A percentile compares a stretch with the other conserved stretches of the same genome.
Conservation (phyloP, 2,329 filamentous ascomycete species). For the Ascochyta viciae-villosae region DNA sequence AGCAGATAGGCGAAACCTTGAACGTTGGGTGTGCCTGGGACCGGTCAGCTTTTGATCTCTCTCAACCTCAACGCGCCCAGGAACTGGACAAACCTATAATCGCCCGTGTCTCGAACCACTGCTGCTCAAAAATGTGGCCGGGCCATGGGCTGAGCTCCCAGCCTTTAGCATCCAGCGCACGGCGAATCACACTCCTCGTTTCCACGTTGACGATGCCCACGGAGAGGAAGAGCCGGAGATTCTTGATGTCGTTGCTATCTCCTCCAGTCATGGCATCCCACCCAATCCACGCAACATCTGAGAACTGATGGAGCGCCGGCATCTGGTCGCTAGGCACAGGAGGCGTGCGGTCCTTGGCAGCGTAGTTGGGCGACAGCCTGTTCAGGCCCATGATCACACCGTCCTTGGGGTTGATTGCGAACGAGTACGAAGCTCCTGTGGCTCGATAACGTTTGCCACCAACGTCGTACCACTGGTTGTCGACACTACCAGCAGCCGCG, state of each 20-base stretch:
- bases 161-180: constrained; percentile 13
- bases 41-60: background rate
- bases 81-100: constrained; percentile 23
- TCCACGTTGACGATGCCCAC: constrained; percentile 24
- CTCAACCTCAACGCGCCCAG: background rate
- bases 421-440: constrained; percentile 23
- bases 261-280: constrained; percentile 16
- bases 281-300: constrained; percentile 26
- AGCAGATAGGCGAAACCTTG: constrained; percentile 30
- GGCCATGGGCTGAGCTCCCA: constrained; percentile 22
- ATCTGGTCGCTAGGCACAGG: constrained; percentile 15
- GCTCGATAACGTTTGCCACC: constrained; percentile 17
- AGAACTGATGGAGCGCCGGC: constrained; percentile 25
- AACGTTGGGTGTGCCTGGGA: constrained; percentile 24
- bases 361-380: constrained; percentile 19
- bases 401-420: constrained; percentile 22
- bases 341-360: constrained; percentile 19
- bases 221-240: constrained; percentile 25
- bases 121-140: constrained; percentile 23
- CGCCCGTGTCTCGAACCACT: constrained; percentile 20
- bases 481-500: background rate
- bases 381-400: constrained; percentile 28
- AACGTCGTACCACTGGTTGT: constrained; percentile 21
- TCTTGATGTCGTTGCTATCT: constrained; percentile 7
- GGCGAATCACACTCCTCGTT: constrained; percentile 18